A percentile compares a stretch with the other conserved stretches of the same genome.
Conservation (phyloP, 1,139 yeast genomes). For the Nakaseomyces kungkrabaensis region DNA sequence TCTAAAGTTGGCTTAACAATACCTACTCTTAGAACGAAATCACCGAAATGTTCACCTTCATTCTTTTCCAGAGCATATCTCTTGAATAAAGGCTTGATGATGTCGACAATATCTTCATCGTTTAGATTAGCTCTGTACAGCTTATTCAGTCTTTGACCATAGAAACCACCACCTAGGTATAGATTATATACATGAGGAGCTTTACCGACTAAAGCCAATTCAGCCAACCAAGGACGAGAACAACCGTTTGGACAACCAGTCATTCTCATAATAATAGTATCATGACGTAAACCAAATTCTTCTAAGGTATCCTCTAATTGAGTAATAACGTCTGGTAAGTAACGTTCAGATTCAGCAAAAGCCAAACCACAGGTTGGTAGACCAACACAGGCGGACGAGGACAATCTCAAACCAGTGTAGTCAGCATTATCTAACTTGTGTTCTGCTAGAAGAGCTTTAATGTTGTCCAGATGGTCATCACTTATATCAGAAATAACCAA, state of each 20-base stretch:
- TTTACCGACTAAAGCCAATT: conserved; percentile 90
- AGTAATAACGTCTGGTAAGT: conserved; percentile 71
- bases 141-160: conserved; percentile 88
- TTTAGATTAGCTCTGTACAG: conserved; percentile 79
- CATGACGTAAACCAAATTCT: conserved; percentile 89
- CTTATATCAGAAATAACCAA: conserved; percentile 63
- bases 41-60: conserved; percentile 94
- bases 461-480: conserved; percentile 52
- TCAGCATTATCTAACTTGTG: conserved; percentile 79
- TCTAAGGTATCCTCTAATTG: conserved; percentile 79
- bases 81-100: conserved; percentile 77
- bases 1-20: conserved; percentile 80
- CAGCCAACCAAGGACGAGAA: conserved; percentile 98
- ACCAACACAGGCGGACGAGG: conserved; percentile 96
- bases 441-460: conserved; percentile 56
- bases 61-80: conserved; percentile 88
- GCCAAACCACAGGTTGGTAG: conserved; percentile 99
- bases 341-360: conserved; percentile 97
- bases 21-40: conserved; percentile 77
- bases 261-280: conserved; percentile 94
- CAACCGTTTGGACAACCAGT: conserved; percentile 99
- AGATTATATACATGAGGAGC: conserved; percentile 89
- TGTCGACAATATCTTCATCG: conserved; percentile 77
- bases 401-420: conserved; percentile 74
- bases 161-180: conserved; percentile 94